A percentile compares a stretch with the other conserved stretches of the same genome.
These are phyloP conservation scores for Trichaptum fuscoviolaceum DNA, from an alignment of 768 basidiomycete species.

Conservation along the genomic window DNA sequence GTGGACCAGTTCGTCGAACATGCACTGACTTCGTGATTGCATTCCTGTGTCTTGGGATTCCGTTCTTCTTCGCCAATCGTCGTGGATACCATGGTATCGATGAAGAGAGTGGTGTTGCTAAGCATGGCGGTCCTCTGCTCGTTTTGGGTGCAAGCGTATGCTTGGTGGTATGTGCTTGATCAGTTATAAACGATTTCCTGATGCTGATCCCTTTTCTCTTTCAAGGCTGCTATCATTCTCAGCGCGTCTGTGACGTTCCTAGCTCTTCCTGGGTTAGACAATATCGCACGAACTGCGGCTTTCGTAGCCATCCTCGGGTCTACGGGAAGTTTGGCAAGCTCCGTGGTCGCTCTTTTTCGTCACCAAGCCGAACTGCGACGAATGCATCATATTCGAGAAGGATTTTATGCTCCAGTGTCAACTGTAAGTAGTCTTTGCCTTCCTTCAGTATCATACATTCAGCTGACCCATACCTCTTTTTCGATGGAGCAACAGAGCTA, in stretches of 20 bases:
- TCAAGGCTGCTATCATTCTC: slow-evolving; percentile 71
- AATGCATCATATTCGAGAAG: slow-evolving; percentile 43
- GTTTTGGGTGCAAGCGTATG: slow-evolving; percentile 61
- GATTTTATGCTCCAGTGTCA: slow-evolving; percentile 36
- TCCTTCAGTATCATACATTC: slow-evolving; percentile 3
- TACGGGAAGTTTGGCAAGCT: slow-evolving; percentile 61
- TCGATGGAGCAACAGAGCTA: slow-evolving; percentile 36
- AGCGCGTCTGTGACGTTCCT: slow-evolving; percentile 81
- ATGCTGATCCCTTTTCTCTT: slow-evolving; percentile 8
- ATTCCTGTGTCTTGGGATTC: slow-evolving; percentile 70
- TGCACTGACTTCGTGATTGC: slow-evolving; percentile 56
- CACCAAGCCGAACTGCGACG: slow-evolving; percentile 63
- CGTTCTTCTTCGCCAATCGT: slow-evolving; percentile 66
- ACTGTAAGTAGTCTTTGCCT: neutral
- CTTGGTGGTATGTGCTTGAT: slow-evolving; percentile 47
- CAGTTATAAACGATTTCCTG: slow-evolving; percentile 3
- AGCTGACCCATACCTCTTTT: neutral
- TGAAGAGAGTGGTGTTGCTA: slow-evolving; percentile 49
- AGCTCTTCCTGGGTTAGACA: slow-evolving; percentile 69
- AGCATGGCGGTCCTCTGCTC: slow-evolving; percentile 51
- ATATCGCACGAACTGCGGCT: slow-evolving; percentile 54
- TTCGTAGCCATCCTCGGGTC: slow-evolving; percentile 68
- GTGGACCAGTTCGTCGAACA: slow-evolving; percentile 40
- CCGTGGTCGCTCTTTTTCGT: slow-evolving; percentile 63
- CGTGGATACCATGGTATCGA: slow-evolving; percentile 45